Conservation (phyloP, 495 filamentous ascomycete species). For the Platismatia glauca region DNA sequence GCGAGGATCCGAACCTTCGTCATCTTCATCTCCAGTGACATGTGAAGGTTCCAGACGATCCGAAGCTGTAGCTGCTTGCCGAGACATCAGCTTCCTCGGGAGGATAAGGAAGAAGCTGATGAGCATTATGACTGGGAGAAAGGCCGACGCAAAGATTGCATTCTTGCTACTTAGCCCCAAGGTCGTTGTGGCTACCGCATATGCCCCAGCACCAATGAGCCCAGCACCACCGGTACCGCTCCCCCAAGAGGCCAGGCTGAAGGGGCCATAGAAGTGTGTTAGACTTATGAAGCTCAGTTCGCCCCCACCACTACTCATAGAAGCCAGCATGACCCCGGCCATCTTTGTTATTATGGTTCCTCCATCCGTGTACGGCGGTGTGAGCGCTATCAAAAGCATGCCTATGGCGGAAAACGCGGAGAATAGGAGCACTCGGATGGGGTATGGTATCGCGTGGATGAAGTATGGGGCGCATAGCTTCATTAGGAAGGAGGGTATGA, state of each 20-base stretch:
- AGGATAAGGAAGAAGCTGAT: conserved; percentile 75
- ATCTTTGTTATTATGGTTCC: conserved; percentile 64
- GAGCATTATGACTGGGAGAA: conserved; percentile 74
- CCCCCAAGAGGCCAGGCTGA: conserved; percentile 85
- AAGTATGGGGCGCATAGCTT: conserved; percentile 90
- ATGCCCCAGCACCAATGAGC: conserved; percentile 74
- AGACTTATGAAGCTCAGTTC: conserved; percentile 84
- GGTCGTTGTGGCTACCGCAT: conserved; percentile 75
- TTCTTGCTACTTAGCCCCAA: conserved; percentile 59
- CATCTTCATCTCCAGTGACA: conserved; percentile 2
- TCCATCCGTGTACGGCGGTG: conserved; percentile 50
- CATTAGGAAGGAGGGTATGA: conserved; percentile 77
- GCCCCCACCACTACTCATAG: conserved; percentile 71
- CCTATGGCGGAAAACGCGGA: conserved; percentile 62
- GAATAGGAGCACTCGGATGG: conserved; percentile 61
- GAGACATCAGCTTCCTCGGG: conserved; percentile 50
- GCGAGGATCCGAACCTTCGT: not conserved
- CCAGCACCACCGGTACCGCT: conserved; percentile 90
- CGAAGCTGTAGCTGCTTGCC: conserved; percentile 10
- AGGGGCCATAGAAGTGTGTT: conserved; percentile 89
- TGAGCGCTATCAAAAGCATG: conserved; percentile 82
- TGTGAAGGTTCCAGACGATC: not conserved
- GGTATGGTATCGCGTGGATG: conserved; percentile 79
- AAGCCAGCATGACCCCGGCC: conserved; percentile 75
- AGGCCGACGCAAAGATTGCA: conserved; percentile 66